A percentile compares a stretch with the other conserved stretches of the same genome.
Evolutionary conservation across 345 rosid species (phyloP).

Genomic region (Ceriops decandra): DNA sequence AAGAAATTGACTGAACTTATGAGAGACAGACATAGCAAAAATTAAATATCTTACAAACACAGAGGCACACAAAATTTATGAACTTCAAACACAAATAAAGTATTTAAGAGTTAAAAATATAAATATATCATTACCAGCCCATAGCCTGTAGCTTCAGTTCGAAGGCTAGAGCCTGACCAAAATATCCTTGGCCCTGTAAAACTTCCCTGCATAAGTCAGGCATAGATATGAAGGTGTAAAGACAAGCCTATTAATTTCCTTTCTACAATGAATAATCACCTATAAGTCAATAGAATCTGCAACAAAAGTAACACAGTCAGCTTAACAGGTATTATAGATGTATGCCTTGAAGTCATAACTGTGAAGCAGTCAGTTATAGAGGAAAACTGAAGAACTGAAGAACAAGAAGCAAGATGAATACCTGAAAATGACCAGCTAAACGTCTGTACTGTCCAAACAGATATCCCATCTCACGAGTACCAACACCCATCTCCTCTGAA

Average conservation of each 20-base stretch:
- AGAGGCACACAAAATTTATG: background rate
- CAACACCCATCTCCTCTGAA: conserved; percentile 98
- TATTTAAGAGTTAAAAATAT: conserved; percentile 10
- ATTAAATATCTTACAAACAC: conserved; percentile 4
- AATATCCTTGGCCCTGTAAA: conserved; percentile 93
- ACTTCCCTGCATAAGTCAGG: conserved; percentile 95
- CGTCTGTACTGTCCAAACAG: conserved; percentile 96
- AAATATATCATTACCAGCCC: conserved; percentile 66
- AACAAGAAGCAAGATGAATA: conserved; percentile 23
- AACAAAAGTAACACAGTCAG: background rate
- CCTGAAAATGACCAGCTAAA: conserved; percentile 96
- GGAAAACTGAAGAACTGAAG: conserved; percentile 1
- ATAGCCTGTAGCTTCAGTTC: conserved; percentile 99
- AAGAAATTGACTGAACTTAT: conserved; percentile 1
- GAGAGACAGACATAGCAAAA: background rate
- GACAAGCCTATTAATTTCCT: conserved; percentile 23
- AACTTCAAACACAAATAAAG: conserved; percentile 12
- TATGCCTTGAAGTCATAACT: background rate
- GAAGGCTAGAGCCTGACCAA: conserved; percentile 98
- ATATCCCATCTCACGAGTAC: conserved; percentile 97
- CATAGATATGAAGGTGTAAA: conserved; percentile 37
- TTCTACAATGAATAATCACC: background rate
- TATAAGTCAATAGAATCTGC: background rate
- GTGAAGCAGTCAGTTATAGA: background rate
- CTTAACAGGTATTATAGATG: too few species aligned